phyloP scores from a whole-genome alignment of 192 early-diverging fungal species.

The Umbelopsis vinacea region DNA sequence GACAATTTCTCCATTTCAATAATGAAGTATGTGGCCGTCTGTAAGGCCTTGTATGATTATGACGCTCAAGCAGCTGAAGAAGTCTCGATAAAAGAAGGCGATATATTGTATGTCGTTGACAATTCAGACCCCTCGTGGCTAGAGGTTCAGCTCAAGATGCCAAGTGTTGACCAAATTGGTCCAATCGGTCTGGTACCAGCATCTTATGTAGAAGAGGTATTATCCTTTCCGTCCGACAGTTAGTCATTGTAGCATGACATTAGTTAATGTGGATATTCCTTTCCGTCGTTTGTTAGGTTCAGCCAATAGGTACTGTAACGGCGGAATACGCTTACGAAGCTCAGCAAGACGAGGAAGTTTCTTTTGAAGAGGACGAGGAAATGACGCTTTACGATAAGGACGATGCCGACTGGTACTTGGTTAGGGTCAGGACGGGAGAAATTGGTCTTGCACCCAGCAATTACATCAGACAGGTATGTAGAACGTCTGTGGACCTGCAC shows the following conservation, averaged over 20 bases:
- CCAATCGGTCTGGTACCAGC: constrained; percentile 85
- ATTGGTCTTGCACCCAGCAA: constrained; percentile 88
- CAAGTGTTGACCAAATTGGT: constrained; percentile 46
- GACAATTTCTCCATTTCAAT: constrained; percentile 9
- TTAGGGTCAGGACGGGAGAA: constrained; percentile 61
- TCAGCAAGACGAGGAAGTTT: constrained; percentile 81
- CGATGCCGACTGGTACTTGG: constrained; percentile 95
- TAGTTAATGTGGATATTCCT: not conserved
- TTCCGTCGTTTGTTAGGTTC: constrained; percentile 46
- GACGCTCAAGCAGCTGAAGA: constrained; percentile 84
- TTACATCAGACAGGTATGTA: constrained; percentile 38
- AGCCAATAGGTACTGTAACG: constrained; percentile 57
- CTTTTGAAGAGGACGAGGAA: constrained; percentile 72
- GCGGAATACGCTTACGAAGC: constrained; percentile 89
- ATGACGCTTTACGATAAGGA: constrained; percentile 81
- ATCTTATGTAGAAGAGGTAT: constrained; percentile 82
- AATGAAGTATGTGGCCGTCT: constrained; percentile 59
- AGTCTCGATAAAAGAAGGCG: constrained; percentile 83
- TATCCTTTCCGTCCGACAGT: not conserved
- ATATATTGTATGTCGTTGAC: constrained; percentile 85
- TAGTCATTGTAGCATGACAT: not conserved
- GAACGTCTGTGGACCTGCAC: not conserved
- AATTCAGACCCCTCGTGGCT: constrained; percentile 93
- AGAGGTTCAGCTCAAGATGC: constrained; percentile 75
- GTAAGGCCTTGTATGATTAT: constrained; percentile 90